Evolutionary conservation across 768 basidiomycete species (phyloP), one percentile per base, ranked within the genome.

Genomic region (Tricholoma sp.): DNA sequence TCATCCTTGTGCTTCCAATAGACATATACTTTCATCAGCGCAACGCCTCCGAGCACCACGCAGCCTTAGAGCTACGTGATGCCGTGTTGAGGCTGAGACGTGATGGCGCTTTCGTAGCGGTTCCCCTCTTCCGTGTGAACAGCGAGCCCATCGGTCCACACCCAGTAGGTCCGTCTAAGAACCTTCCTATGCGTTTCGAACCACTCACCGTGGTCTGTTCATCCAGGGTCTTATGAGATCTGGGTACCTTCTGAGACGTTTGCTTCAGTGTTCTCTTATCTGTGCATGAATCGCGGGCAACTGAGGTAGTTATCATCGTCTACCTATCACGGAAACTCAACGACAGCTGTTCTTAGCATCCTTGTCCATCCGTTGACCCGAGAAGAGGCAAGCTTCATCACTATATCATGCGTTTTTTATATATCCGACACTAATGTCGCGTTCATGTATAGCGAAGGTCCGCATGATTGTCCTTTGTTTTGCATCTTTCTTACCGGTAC

Each of bases 1-100:
- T 15, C 55, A 41, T 42, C 20, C 47, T 52, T 20, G 41, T 37
- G n/a, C 36, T 42, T 51, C 17, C 47, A n/a, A 52, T 61, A 90
- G 88, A 91, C 64, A 90, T 91, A 48, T 90, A 91, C 70, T 91
- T 89, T 67, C 82, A 83, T 59, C 88, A 89, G 69, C 72, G 76
- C 20, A 89, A 88, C 61, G 70, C 76, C 0, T 73, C 76, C 3
- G 81, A 88, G 57, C 83, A 85, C 52, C 75, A 81, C 36, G 84
- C 80, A 20, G 88, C 88, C 1, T 74, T 89, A 2, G 77, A 83
- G 42, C 75, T 91, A 37, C 78, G 88, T 0, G 87, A 91, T 64
- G 82, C 88, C 2, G 82, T 91, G 10, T 74, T 91, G 39, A 77
- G 83, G 5, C 75, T 91, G 49, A 76, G 89, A 29, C 77, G 83